phyloP scores from a whole-genome alignment of 768 basidiomycete species.

The Tylopilus balloui region DNA sequence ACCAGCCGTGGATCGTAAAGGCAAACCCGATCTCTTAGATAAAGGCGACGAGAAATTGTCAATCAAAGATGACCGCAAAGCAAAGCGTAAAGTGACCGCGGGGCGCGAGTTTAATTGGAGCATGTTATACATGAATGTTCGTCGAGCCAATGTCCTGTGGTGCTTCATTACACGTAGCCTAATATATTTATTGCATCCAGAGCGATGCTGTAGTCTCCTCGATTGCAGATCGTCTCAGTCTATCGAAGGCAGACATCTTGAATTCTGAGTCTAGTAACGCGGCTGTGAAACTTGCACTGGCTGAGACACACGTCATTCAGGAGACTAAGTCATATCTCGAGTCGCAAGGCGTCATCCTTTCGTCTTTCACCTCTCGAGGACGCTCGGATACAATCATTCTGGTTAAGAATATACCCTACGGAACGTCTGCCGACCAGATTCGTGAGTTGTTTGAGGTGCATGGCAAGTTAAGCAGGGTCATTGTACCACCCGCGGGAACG shows the following conservation, averaged over 20 bases:
- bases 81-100: constrained; percentile 61
- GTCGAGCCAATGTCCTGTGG: constrained; percentile 34
- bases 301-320: constrained; percentile 93
- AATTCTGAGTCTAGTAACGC: constrained; percentile 78
- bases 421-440: constrained; percentile 73
- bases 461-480: constrained; percentile 63
- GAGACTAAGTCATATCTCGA: constrained; percentile 93
- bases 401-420: constrained; percentile 96
- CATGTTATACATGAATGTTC: constrained; percentile 95
- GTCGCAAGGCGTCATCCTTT: constrained; percentile 61
- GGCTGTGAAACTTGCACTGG: constrained; percentile 92
- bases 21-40: constrained; percentile 40
- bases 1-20: constrained; percentile 69
- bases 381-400: constrained; percentile 81
- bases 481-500: constrained; percentile 90
- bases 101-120: constrained; percentile 89
- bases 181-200: constrained; percentile 40
- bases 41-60: constrained; percentile 42
- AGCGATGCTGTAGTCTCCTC: constrained; percentile 92
- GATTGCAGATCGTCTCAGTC: constrained; percentile 82
- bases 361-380: constrained; percentile 47
- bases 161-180: constrained; percentile 13
- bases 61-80: constrained; percentile 55
- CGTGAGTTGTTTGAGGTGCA: constrained; percentile 73
- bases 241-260: constrained; percentile 83